Conservation (phyloP, 2,329 filamentous ascomycete species). For the Basipetospora chlamydospora region DNA sequence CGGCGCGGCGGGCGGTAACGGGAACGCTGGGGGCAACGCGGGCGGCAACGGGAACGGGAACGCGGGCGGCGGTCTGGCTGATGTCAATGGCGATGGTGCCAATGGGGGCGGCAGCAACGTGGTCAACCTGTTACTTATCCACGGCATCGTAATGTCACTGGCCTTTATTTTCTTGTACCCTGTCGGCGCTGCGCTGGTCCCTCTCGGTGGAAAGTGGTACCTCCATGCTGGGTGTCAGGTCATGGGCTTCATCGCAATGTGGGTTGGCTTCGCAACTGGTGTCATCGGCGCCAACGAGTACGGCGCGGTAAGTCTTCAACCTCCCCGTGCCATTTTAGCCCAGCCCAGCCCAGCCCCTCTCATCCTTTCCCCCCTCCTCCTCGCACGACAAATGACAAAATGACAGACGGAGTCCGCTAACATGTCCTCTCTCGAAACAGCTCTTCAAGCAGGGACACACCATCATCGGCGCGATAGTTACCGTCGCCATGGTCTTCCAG, state of each 20-base stretch:
- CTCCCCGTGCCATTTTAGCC: too few relatives aligned
- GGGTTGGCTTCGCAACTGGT: slow-evolving; percentile 45
- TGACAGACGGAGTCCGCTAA: too few relatives aligned
- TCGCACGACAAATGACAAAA: background rate
- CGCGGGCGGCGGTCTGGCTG: slow-evolving; percentile 5
- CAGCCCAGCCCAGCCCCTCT: too few relatives aligned
- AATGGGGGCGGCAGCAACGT: slow-evolving; percentile 8
- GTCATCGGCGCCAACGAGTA: slow-evolving; percentile 28
- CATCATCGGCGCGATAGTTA: slow-evolving; percentile 38
- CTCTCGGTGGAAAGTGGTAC: slow-evolving; percentile 39
- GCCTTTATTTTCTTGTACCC: slow-evolving; percentile 46
- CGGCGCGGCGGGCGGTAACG: slow-evolving; percentile 8
- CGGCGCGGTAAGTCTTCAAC: slow-evolving; percentile 27
- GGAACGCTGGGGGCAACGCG: slow-evolving; percentile 7
- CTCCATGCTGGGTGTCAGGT: slow-evolving; percentile 43
- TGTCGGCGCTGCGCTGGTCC: slow-evolving; percentile 45
- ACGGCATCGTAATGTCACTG: slow-evolving; percentile 47
- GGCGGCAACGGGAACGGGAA: slow-evolving; percentile 7
- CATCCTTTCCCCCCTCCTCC: slow-evolving; percentile 3
- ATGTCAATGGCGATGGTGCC: slow-evolving; percentile 5
- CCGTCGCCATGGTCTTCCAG: slow-evolving; percentile 40
- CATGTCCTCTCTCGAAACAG: slow-evolving; percentile 20
- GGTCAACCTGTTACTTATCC: slow-evolving; percentile 23
- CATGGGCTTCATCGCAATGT: slow-evolving; percentile 40
- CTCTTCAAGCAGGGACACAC: slow-evolving; percentile 39